Percentiles rank a stretch among this genome's conserved stretches.
Conservation (phyloP, 83 land plant species). For the Picea abies region DNA sequence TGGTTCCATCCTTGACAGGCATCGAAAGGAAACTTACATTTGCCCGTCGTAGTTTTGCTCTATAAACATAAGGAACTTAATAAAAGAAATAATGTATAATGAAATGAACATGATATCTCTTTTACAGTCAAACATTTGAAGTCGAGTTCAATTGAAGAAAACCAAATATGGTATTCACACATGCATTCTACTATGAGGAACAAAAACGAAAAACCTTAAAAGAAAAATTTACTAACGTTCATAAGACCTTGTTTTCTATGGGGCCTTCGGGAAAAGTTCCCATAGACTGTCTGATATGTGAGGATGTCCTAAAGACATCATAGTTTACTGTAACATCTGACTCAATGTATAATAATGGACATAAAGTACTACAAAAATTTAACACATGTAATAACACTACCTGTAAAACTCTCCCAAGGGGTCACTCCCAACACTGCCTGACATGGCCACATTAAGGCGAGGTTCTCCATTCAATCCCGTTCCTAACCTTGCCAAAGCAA, state of each 20-base stretch:
- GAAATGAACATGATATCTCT: neutral
- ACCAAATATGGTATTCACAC: neutral
- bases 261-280: neutral
- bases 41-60: slow-evolving; percentile 84
- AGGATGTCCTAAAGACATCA: slow-evolving; percentile 4
- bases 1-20: slow-evolving; percentile 86
- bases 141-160: neutral
- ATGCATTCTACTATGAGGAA: neutral
- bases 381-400: slow-evolving; percentile 30
- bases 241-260: neutral
- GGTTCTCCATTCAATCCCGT: slow-evolving; percentile 38
- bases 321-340: neutral
- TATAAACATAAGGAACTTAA: slow-evolving; percentile 25
- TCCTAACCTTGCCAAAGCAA: slow-evolving; percentile 94
- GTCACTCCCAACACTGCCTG: slow-evolving; percentile 95
- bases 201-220: neutral
- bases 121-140: neutral
- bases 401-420: slow-evolving; percentile 96
- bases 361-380: slow-evolving; percentile 1
- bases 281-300: neutral
- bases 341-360: neutral
- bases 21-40: slow-evolving; percentile 86
- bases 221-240: neutral
- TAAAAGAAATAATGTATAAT: neutral
- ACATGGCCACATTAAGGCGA: slow-evolving; percentile 80